These are phyloP conservation scores for Leishmania gerbilli DNA, from an alignment of 208 protist species.

Conservation along the genomic window DNA sequence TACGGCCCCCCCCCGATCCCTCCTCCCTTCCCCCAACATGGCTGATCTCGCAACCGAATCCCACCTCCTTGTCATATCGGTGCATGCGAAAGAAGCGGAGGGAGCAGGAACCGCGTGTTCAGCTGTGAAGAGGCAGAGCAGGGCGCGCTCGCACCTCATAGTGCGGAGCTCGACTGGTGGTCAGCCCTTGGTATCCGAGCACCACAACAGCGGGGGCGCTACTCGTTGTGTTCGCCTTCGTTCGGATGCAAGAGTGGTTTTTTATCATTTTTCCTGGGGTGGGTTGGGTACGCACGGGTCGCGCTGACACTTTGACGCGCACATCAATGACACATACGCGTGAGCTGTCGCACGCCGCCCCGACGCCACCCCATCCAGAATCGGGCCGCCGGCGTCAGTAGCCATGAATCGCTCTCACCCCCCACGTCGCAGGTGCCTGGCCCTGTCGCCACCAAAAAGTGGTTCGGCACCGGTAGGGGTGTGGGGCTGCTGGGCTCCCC, in stretches of 20 bases:
- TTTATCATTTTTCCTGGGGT: background rate
- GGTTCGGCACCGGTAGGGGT: background rate
- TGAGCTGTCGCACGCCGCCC: background rate
- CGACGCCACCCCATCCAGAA: background rate
- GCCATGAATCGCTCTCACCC: background rate
- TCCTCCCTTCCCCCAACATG: background rate
- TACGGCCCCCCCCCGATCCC: background rate
- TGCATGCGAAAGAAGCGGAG: background rate
- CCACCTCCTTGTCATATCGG: background rate
- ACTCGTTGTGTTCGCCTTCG: background rate
- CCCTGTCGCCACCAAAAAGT: background rate
- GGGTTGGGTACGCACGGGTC: background rate
- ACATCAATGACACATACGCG: background rate
- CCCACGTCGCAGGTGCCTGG: too few relatives aligned
- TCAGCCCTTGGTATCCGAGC: background rate
- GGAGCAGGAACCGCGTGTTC: background rate
- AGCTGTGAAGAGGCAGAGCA: background rate
- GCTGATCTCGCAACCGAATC: background rate
- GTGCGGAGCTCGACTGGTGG: background rate
- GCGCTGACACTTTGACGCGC: background rate
- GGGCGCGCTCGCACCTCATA: background rate
- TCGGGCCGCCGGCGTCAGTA: background rate
- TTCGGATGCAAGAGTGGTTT: background rate
- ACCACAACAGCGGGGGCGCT: background rate
- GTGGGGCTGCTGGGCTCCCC: background rate